Base-by-base conservation (phyloP, 2,329 filamentous ascomycete species). In the Colletotrichum euphorbiae region DNA sequence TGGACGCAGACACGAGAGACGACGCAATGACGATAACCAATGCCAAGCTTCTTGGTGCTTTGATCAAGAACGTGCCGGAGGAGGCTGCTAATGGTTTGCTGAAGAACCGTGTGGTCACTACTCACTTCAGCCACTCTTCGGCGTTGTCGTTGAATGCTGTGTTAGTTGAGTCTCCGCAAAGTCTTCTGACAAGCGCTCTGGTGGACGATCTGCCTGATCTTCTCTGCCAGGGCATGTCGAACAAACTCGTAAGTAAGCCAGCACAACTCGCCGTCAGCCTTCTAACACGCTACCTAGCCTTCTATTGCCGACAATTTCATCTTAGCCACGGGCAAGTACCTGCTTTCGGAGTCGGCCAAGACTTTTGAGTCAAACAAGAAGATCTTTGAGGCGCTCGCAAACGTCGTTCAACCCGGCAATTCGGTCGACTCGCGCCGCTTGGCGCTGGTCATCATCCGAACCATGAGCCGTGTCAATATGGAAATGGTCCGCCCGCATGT, bases 61-160 rank as follows among this genome's bases (percentile, higher is more conserved):
- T 99, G 58, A 91, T 98, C 74, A 95, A 94, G 81, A 94, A 94
- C 70, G 87, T 98, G 6, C 90, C 93, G 0, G 80, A 86, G 33
- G 92, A 97, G 13, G 88, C 87, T 67, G 92, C 93, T 2, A 78
- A 82, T 15, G 75, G 75, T 13, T 75, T 88, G 62, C 79, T 88
- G 58, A 92, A 89, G 81, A 90, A 90, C 73, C 90, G 95, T 24
- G 92, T 96, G n/a, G 85, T 97, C 57, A 91, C 91, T 5, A 85
- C 88, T 7, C 87, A 94, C 67, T 90, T 92, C 74, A 94, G 85
- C 72, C 90, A 91, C 73, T 86, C 93, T 0, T 97, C 95, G 0
- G 87, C 97, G 4, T 85, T 99, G 46, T 92, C 92, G 4, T 86
- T 99, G 66, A 99, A 99, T 76, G 91, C 96, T 1, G 90, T 98